A percentile compares a stretch with the other conserved stretches of the same genome.
These are phyloP conservation scores for Xylariales sp. DNA, from an alignment of 2,329 filamentous ascomycete species.

Conservation along the genomic window DNA sequence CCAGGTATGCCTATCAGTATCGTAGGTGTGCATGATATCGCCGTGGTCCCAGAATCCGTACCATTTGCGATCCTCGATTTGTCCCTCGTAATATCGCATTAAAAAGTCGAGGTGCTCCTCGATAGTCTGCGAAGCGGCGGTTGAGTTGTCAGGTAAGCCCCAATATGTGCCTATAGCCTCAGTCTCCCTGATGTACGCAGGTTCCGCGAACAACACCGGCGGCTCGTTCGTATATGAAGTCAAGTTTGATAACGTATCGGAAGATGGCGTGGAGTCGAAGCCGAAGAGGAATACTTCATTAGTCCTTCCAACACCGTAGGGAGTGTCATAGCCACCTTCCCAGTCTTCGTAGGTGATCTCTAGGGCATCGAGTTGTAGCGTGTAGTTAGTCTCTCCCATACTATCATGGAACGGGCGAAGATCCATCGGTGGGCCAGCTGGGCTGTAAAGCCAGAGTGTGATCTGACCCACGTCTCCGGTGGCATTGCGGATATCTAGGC, in stretches of 20 bases:
- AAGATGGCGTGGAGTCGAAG: conserved; percentile 47
- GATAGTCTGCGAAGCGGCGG: conserved; percentile 31
- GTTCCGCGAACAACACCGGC: conserved; percentile 43
- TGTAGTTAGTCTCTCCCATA: conserved; percentile 50
- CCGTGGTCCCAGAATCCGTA: conserved; percentile 61
- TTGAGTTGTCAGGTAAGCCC: conserved; percentile 33
- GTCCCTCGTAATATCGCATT: conserved; percentile 48
- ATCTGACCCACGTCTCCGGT: conserved; percentile 44
- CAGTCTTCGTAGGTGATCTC: conserved; percentile 62
- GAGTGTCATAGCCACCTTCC: conserved; percentile 49
- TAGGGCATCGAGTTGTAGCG: conserved; percentile 53
- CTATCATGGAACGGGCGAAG: conserved; percentile 55
- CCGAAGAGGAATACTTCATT: conserved; percentile 51
- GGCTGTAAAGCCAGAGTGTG: conserved; percentile 58
- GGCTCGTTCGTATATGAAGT: conserved; percentile 45
- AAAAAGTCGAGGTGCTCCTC: conserved; percentile 53
- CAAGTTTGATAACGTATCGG: conserved; percentile 38
- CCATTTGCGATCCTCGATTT: conserved; percentile 55
- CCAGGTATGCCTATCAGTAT: conserved; percentile 54
- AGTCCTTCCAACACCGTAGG: conserved; percentile 53
- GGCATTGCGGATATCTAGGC: conserved; percentile 50
- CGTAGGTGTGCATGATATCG: conserved; percentile 60
- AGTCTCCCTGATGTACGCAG: conserved; percentile 45
- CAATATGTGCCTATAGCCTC: conserved; percentile 53
- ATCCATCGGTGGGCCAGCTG: conserved; percentile 50